Evolutionary conservation across 2,329 filamentous ascomycete species (phyloP), one percentile per base, ranked within the genome.

Genomic region (Penicillium sp.): DNA sequence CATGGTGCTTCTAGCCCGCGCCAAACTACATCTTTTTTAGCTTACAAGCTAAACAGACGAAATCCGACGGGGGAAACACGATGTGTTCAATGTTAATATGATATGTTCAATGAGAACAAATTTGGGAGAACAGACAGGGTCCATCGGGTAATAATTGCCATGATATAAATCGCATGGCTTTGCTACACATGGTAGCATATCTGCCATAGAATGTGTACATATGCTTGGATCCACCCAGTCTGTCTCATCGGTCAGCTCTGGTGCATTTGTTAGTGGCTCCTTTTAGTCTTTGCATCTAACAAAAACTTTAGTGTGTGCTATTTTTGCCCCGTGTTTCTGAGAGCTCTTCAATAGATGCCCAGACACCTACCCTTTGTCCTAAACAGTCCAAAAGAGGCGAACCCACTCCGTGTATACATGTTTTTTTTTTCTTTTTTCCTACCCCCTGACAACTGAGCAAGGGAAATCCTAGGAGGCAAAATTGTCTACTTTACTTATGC

Each of bases 321-420:
- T 61, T 64, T 64, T 64, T 53, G 58, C 59, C 23, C 54, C 41
- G 36, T 51, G 46, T 34, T 25, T 51, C 33, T 41, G 21, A 48
- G 51, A 47, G 49, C 23, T 50, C 49, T 40, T 56, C 31, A 19
- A 40, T 47, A 49, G 41, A 47, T 36, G 46, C 54, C 43, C 36
- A 54, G 54, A 34, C 21, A 31, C 6, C 11, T 38, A 34, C 48
- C 11, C 48, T 48, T 52, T 43, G 19, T 53, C 49, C 39, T 48
- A 52, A 59, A 54, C 31, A n/a, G 58, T 58, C 52, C 36, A 56
- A 50, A 60, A 58, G 39, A 63, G 53, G 56, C 58, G 60, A 64
- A 60, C 27, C 36, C 41, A 53, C 45, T 34, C 31, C 9, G 5
- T 25, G 13, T 44, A 44, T 27, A 23, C 9, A 11, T 36, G 3